phyloP scores from a whole-genome alignment of 345 rosid species.

The Aquilaria yunnanensis region DNA sequence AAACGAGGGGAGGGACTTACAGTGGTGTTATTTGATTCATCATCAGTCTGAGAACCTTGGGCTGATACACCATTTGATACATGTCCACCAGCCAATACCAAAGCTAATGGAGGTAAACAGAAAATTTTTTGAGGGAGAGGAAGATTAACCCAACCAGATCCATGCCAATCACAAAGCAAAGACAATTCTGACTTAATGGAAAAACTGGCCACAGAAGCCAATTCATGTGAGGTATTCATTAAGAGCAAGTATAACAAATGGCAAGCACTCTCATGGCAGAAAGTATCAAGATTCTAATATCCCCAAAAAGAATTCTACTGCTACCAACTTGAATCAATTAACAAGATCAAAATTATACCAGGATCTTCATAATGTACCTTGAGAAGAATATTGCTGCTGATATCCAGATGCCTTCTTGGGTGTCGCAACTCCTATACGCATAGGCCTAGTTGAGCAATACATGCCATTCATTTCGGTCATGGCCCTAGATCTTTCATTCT shows the following conservation, averaged over 20 bases:
- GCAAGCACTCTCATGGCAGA: background rate
- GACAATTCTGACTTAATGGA: background rate
- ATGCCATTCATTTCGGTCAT: constrained; percentile 90
- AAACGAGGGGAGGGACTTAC: constrained; percentile 43
- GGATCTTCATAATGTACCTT: constrained; percentile 41
- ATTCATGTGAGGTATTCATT: too few relatives aligned
- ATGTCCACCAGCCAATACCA: constrained; percentile 83
- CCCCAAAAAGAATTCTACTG: background rate
- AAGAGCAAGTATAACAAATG: background rate
- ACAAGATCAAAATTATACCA: background rate
- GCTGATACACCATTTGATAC: constrained; percentile 51
- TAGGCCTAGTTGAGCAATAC: constrained; percentile 82
- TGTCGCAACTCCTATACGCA: constrained; percentile 88
- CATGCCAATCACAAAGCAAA: constrained; percentile 9
- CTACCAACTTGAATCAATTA: constrained; percentile 2
- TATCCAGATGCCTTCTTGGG: constrained; percentile 78
- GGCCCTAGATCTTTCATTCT: constrained; percentile 84
- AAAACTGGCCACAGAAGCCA: too few relatives aligned
- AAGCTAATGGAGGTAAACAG: constrained; percentile 36
- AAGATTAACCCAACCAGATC: constrained; percentile 5
- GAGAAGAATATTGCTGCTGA: constrained; percentile 87
- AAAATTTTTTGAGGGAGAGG: background rate
- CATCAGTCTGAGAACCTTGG: constrained; percentile 63
- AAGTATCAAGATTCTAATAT: background rate
- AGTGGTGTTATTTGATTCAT: constrained; percentile 72